Evolutionary conservation across 2,329 filamentous ascomycete species (phyloP), one percentile per base, ranked within the genome.

Genomic region (Paraconiothyrium brasiliense): DNA sequence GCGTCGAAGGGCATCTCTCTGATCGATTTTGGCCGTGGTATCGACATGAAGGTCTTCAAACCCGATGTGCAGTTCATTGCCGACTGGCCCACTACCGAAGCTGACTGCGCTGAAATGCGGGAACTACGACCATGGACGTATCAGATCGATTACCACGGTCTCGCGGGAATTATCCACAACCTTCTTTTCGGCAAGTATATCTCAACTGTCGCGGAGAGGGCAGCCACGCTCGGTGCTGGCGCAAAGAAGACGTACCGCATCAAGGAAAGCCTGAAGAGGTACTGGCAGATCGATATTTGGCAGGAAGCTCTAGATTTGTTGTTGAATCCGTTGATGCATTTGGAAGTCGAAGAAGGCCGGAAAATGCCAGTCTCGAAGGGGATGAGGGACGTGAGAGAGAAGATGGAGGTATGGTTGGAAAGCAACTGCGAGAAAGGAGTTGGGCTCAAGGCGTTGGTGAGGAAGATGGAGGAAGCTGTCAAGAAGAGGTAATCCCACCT

Each of bases 281-380:
- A 99, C 80, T 99, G 95, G 95, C 94, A 98, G 83, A 91, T 89
- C 52, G 93, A 97, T 54, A 87, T 98, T 48, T 99, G 95, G 95
- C 80, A 76, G 2, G 89, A 91, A 62, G 89, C 91, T 51, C 97
- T 99, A 77, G 91, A 94, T 67, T 71, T 98, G 61, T 80, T 98
- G 67, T 83, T 99, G 47, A 99, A 99, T 78, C 94, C 94, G 0
- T 84, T 86, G 2, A 84, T 84, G 60, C 88, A 89, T 78, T 78
- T 87, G n/a, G 85, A 86, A 10, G 81, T 75, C 1, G 93, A 94
- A 77, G 88, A 89, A 32, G 87, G 84, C 1, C 79, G 76, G n/a
- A 85, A 80, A 67, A 85, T 97, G 85, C 94, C 94, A 0, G 86
- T 94, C 4, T 76, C 91, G 60, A 88, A 83, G 73, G 87, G 90